phyloP scores from a whole-genome alignment of 1,139 yeast genomes.

The Yamadazyma triangularis region DNA sequence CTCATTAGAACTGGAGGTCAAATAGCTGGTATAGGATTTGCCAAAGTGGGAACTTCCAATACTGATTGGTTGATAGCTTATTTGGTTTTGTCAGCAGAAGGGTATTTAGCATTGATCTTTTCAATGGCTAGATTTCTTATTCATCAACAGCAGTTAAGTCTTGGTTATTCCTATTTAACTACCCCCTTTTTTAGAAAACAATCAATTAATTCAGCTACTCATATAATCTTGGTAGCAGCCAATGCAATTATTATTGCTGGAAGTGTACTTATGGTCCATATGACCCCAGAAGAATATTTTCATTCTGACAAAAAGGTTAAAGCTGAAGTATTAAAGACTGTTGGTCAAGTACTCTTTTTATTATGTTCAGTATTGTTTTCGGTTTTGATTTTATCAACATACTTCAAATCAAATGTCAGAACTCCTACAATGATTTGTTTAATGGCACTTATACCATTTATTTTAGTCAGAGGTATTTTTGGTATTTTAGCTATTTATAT shows the following conservation, averaged over 20 bases:
- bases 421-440: constrained; percentile 9
- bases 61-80: constrained; percentile 30
- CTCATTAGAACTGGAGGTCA: constrained; percentile 26
- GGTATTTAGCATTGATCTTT: too few relatives aligned
- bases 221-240: constrained; percentile 26
- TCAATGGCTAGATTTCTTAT: too few relatives aligned
- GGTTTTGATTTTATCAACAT: constrained; percentile 14
- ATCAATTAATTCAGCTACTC: too few relatives aligned
- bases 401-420: constrained; percentile 15
- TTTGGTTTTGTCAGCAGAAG: constrained; percentile 32
- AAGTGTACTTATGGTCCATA: too few relatives aligned
- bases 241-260: constrained; percentile 32
- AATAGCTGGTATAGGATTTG: constrained; percentile 28
- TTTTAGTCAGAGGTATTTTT: constrained; percentile 25
- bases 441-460: constrained; percentile 19
- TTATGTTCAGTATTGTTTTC: constrained; percentile 16
- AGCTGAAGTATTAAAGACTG: constrained; percentile 22
- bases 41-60: constrained; percentile 20
- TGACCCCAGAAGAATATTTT: too few relatives aligned
- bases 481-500: constrained; percentile 27
- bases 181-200: too few relatives aligned
- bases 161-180: too few relatives aligned
- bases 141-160: too few relatives aligned
- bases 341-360: constrained; percentile 29
- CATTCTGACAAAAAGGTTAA: too few relatives aligned